Evolutionary conservation across 305 asterid genomes (phyloP), one percentile per base, ranked within the genome.

Genomic region (Ruellia speciosa): DNA sequence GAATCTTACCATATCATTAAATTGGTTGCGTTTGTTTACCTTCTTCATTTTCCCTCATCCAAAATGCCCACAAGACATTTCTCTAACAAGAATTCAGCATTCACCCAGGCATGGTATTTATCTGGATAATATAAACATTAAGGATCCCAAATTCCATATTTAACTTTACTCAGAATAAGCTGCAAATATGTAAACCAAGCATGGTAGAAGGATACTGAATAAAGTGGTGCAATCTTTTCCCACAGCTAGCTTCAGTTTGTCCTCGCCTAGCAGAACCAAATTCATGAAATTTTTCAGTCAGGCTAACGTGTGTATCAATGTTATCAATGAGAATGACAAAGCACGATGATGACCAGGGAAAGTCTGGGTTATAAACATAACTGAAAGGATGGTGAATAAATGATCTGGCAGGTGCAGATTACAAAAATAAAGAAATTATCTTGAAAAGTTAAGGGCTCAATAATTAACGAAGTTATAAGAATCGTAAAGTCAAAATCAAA

Each of bases 191-290:
- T 9, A 16, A 5, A 64, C 13, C 14, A 11, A 49, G 17, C 17
- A 14, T 9, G 5, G n/a, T n/a, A 16, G n/a, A n/a, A 37, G 97
- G 96, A 86, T 90, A 90, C 97, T 90, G 79, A 90, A 87, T 73
- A 90, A 77, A 53, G 90, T 66, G 34, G 96, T 90, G 82, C 97
- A 90, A 72, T 90, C 97, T 75, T 78, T 90, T 63, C 97, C 97
- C 56, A 87, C 97, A 7, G 88, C 94, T 80, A 87, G 87, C 97
- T 76, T 78, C 72, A 90, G 77, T 63, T 73, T 75, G 63, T 90
- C 97, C 67, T 54, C 86, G 51, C 97, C 97, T 90, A 75, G 41
- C 41, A 37, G 3, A 3, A 40, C n/a, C 54, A 47, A 55, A 17
- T 24, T 1, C 4, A 24, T 4, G 4, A 24, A 24, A 24, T 1